Evolutionary conservation across 2,329 filamentous ascomycete genomes (phyloP), one percentile per base, ranked within the genome.

Genomic region (Clonostachys sp.): DNA sequence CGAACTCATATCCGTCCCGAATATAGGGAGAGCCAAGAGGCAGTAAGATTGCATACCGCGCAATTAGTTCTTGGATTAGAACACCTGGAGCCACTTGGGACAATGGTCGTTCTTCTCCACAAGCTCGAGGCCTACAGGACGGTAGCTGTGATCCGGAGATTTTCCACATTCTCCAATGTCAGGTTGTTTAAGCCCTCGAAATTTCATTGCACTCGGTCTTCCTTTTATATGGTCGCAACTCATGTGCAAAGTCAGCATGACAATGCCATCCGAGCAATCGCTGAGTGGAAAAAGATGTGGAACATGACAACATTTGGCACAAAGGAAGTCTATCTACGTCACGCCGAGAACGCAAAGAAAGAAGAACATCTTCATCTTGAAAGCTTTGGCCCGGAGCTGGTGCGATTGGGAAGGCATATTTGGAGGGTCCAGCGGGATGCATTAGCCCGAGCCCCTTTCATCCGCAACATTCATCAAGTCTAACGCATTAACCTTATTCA

Each of bases 141-240:
- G 0, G 57, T 71, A 3, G 41, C 55, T 1, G 42, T 73, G 1
- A 41, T 81, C 10, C 54, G 64, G 13, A 55, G 50, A 0, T 73
- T 81, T 39, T 52, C 46, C 13, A 54, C 58, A n/a, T 75, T 81
- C 47, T 60, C 73, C 0, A 41, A 55, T 0, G 53, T 80, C 0
- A 40, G 48, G 18, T 51, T 78, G 0, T 73, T 67, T 56, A 82
- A 81, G 54, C 74, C 73, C 0, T 51, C 8, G 2, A 55, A 8
- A 2, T 53, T 49, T 4, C 73, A 81, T 48, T 56, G 53, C 2
- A 72, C 59, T 17, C 60, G 69, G 5, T 74, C 70, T 0, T 79
- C 75, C 0, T 82, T 80, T 51, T 81, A 82, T 53, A 61, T 80
- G 55, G 50, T 81, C 10, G 76, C 75, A 3, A 67, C 57, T 2